Percentiles rank a stretch among this genome's conserved stretches.
Evolutionary conservation across 2,329 filamentous ascomycete species (phyloP).

Genomic region (Xylaria sp.): DNA sequence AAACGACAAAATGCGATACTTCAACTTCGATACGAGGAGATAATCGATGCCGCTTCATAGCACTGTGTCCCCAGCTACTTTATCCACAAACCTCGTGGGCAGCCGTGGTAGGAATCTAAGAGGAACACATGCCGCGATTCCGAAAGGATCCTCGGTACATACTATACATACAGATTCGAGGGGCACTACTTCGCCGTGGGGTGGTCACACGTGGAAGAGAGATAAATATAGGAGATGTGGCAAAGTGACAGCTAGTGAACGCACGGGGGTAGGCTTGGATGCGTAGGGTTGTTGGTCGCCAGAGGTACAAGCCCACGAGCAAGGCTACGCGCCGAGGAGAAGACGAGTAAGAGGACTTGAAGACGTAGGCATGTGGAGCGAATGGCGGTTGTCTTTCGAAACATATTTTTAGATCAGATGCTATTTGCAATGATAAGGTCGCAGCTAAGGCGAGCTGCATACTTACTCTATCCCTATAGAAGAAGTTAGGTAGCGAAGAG

Average conservation of each 20-base stretch:
- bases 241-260: neutral
- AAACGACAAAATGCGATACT: neutral
- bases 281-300: neutral
- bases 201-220: constrained; percentile 8
- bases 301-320: neutral
- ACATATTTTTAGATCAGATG: constrained; percentile 16
- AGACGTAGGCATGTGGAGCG: neutral
- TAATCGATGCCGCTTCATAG: neutral
- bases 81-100: neutral
- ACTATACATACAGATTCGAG: neutral
- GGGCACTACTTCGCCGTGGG: neutral
- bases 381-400: neutral
- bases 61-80: neutral
- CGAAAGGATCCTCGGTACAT: neutral
- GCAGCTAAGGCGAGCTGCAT: neutral
- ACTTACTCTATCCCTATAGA: neutral
- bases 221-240: constrained; percentile 12
- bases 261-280: neutral
- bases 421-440: neutral
- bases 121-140: neutral
- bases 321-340: neutral
- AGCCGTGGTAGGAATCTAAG: neutral
- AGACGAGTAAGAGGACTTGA: neutral
- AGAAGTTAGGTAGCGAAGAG: neutral
- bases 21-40: neutral